Percentiles rank a stretch among this genome's conserved stretches.
These are phyloP conservation scores for Forsythia suspensa DNA, from an alignment of 257 asterid genomes.

Conservation along the genomic window DNA sequence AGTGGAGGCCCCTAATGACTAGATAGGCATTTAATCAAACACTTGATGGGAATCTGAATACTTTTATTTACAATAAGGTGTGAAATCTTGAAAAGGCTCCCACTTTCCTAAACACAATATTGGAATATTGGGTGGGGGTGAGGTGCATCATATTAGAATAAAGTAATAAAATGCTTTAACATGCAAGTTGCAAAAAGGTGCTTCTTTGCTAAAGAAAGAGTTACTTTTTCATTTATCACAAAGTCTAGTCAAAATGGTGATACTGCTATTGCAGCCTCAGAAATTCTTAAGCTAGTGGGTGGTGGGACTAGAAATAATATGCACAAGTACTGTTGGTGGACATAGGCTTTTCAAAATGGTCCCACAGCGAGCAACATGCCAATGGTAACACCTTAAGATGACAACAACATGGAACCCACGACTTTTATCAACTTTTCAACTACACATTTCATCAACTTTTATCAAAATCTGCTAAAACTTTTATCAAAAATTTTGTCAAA, in stretches of 20 bases:
- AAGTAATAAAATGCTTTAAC: slow-evolving; percentile 31
- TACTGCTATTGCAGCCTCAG: neutral
- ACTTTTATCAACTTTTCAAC: too few species aligned
- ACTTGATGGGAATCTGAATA: slow-evolving; percentile 49
- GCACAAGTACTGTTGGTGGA: slow-evolving; percentile 24
- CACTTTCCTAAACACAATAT: slow-evolving; percentile 53
- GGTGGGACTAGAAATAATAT: slow-evolving; percentile 36
- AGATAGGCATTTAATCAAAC: slow-evolving; percentile 36
- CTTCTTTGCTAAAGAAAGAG: slow-evolving; percentile 32
- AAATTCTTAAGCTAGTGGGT: slow-evolving; percentile 36
- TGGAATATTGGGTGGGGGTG: neutral
- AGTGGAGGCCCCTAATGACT: slow-evolving; percentile 26
- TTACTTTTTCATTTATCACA: slow-evolving; percentile 47
- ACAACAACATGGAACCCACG: neutral
- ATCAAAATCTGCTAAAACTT: neutral
- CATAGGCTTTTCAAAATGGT: slow-evolving; percentile 18
- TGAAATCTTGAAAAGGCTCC: slow-evolving; percentile 62
- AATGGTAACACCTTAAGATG: slow-evolving; percentile 19
- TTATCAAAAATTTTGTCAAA: neutral
- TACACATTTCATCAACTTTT: neutral
- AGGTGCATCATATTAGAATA: slow-evolving; percentile 43
- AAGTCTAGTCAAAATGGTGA: slow-evolving; percentile 29
- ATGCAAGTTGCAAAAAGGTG: slow-evolving; percentile 47
- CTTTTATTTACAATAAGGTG: slow-evolving; percentile 41
- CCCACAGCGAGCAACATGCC: slow-evolving; percentile 23